phyloP scores from a whole-genome alignment of 345 rosid genomes.

The Trapa incisa region DNA sequence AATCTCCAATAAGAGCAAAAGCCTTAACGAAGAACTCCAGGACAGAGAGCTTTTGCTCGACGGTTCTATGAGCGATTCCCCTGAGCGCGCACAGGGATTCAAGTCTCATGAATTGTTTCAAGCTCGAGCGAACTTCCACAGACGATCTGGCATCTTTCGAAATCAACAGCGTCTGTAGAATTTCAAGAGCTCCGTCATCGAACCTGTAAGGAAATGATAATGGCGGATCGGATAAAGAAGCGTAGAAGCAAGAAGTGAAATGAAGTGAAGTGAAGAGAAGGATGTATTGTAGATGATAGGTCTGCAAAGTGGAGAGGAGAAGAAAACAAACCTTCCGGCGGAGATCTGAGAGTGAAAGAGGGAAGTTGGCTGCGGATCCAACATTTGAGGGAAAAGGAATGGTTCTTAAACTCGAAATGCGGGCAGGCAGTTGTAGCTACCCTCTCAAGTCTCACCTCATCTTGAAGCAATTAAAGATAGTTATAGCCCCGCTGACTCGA shows the following conservation, averaged over 20 bases:
- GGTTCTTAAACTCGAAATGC: neutral
- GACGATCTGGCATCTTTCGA: slow-evolving; percentile 37
- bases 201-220: slow-evolving; percentile 31
- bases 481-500: too few relatives aligned
- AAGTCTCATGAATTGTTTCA: slow-evolving; percentile 41
- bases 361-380: slow-evolving; percentile 18
- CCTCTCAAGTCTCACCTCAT: too few relatives aligned
- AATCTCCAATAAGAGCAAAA: slow-evolving; percentile 62
- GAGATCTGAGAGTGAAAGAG: slow-evolving; percentile 37
- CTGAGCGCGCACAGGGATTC: slow-evolving; percentile 30
- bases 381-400: neutral
- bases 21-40: slow-evolving; percentile 67
- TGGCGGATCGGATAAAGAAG: neutral
- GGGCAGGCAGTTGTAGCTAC: too few relatives aligned
- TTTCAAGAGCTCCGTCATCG: slow-evolving; percentile 38
- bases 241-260: neutral
- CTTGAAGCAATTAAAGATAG: too few relatives aligned
- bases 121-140: slow-evolving; percentile 23
- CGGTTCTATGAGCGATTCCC: slow-evolving; percentile 25
- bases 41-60: slow-evolving; percentile 41
- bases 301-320: neutral
- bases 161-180: slow-evolving; percentile 46
- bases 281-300: neutral
- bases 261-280: neutral
- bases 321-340: slow-evolving; percentile 28